Evolutionary conservation across 306 rosid species (phyloP), one percentile per base, ranked within the genome.

Genomic region (Geum urbanum): DNA sequence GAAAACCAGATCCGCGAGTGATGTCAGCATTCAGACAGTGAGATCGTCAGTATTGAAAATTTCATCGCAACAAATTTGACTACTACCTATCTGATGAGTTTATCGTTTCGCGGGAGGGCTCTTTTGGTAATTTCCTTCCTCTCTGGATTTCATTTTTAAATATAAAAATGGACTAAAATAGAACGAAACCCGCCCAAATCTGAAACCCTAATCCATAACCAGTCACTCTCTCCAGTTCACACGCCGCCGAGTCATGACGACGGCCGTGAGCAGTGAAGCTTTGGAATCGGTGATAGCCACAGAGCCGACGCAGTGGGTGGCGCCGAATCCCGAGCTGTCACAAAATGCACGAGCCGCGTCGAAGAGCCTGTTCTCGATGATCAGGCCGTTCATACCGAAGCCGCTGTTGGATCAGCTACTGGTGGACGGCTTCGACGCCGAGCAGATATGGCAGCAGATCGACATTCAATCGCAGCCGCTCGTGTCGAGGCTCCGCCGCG

Each of bases 401-500:
- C 78, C 92, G 18, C 96, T 91, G 4, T 72, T 94, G 41, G 95
- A 94, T 11, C 76, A 81, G 60, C 97, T 94, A 60, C 74, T 94
- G 63, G 85, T 84, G 3, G 86, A 94, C 2, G 92, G 95, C 5
- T 94, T 85, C 81, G 99, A 94, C 71, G 88, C 86, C 3, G 99
- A 94, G 80, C 99, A 94, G 87, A 88, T 94, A 80, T 94, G 99
- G 99, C 96, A 94, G 74, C 99, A 94, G 79, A 87, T 88, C 35
- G 99, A 94, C 56, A 80, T 94, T 68, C 97, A 87, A 79, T 82
- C 97, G 0, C 92, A 87, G 77, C 97, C 97, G 9, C 85, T 94
- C 0, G 18, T 94, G 44, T 78, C 89, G 69, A 72, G 72, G 9
- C 69, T 94, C 47, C 88, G 86, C 54, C 90, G 99, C 67, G 89